Evolutionary conservation across 2,329 filamentous ascomycete genomes (phyloP), one percentile per base, ranked within the genome.

Genomic region (Podosphaera xanthii): DNA sequence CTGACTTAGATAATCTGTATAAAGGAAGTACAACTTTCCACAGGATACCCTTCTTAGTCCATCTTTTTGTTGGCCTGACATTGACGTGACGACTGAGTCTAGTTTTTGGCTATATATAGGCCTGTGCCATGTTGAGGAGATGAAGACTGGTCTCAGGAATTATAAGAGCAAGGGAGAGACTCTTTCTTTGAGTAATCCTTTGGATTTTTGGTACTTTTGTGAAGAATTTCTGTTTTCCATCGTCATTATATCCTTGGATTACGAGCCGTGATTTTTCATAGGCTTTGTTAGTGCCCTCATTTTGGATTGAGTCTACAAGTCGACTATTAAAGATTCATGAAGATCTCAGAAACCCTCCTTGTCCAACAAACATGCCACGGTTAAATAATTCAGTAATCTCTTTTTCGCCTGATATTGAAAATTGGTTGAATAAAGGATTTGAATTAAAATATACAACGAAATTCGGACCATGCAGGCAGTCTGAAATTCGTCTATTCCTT

Each of bases 1-100:
- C 57, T 38, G 57, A 22, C 38, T 59, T 46, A 35, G 57, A 7
- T 33, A 59, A 22, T 53, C 48, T 34, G 33, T 59, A 53, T 59
- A 59, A 34, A 36, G 57, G 44, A 14, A 38, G 33, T 8, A 52
- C 31, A 7, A 59, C 48, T 31, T 36, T 50, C 22, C 49, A 36
- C 31, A 59, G 35, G 9, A 34, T 36, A 52, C 38, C 48, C 35
- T 59, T 34, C 46, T 49, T 49, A 49, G 46, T 49, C 46, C 46
- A 49, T 49, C 46, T 14, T 49, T 49, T 49, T 49, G 46, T 5
- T 57, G 34, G n/a, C 22, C 22, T 22, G 22, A 22, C 22, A 22
- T 22, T 22, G 22, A 22, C 22, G 22, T 22, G 22, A 22, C 22
- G 38, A 9, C 36, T 46, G 22, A 44, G 36, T 30, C 36, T 44